A percentile compares a stretch with the other conserved stretches of the same genome.
Conservation (phyloP, 108 stramenopile genomes). For the Schizochytrium sp. region DNA sequence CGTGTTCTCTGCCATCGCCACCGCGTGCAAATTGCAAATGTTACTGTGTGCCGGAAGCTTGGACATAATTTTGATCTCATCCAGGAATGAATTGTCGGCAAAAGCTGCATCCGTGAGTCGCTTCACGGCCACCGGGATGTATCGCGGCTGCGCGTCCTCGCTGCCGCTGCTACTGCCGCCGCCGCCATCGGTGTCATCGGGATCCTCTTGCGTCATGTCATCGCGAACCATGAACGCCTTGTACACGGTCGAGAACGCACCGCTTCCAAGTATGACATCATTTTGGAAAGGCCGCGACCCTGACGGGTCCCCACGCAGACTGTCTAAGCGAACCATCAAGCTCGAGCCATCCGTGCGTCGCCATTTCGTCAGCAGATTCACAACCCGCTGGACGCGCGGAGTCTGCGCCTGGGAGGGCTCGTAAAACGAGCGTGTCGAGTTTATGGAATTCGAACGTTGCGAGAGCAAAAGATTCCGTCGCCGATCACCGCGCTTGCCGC, state of each 20-base stretch:
- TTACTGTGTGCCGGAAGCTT: not conserved
- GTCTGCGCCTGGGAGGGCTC: not conserved
- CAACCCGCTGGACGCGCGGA: not conserved
- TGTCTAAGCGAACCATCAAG: not conserved
- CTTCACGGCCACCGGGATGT: constrained; percentile 8
- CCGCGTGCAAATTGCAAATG: not conserved
- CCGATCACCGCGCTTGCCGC: not conserved
- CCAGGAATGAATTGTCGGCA: not conserved
- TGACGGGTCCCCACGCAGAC: not conserved
- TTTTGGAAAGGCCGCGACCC: not conserved
- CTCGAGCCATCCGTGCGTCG: not conserved
- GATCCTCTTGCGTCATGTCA: not conserved
- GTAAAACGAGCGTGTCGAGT: not conserved
- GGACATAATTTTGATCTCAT: constrained; percentile 8
- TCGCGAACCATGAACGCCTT: not conserved
- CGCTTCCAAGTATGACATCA: not conserved
- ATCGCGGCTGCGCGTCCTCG: not conserved
- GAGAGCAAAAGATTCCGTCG: not conserved
- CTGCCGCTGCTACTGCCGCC: too few relatives aligned
- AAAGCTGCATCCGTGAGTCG: not conserved
- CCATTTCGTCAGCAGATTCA: not conserved
- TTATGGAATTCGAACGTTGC: not conserved
- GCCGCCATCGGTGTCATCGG: not conserved
- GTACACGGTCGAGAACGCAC: constrained; percentile 2
- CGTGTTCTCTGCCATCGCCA: not conserved